These are phyloP conservation scores for Talaromyces albobiverticillius DNA, from an alignment of 2,329 filamentous ascomycete genomes.

Conservation along the genomic window DNA sequence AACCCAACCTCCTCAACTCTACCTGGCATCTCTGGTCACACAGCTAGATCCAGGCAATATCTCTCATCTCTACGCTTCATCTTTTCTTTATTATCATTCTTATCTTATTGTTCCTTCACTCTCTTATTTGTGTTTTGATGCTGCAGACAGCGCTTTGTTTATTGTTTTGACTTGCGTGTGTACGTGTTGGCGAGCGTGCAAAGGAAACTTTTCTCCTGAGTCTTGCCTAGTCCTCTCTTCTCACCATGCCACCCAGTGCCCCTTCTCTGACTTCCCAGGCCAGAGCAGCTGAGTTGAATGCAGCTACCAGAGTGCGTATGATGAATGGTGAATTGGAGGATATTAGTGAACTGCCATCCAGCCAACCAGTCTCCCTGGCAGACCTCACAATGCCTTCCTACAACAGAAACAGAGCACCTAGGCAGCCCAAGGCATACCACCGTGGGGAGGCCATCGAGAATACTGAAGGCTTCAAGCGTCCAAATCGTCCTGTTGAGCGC, in stretches of 20 bases:
- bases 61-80: not conserved
- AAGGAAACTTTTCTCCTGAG: not conserved
- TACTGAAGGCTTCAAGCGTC: constrained; percentile 3
- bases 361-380: constrained; percentile 23
- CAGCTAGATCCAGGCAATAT: too few relatives aligned
- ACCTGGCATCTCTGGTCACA: too few relatives aligned
- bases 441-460: not conserved
- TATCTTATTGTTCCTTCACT: not conserved
- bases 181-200: not conserved
- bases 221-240: not conserved
- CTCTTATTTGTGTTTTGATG: not conserved
- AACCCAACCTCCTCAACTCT: not conserved
- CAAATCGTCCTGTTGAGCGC: constrained; percentile 14
- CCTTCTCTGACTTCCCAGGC: constrained; percentile 19
- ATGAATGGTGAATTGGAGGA: constrained; percentile 19
- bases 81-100: not conserved
- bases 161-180: not conserved
- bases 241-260: constrained; percentile 9
- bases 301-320: constrained; percentile 14
- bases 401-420: constrained; percentile 21
- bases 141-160: not conserved
- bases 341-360: constrained; percentile 23
- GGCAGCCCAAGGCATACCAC: not conserved
- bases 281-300: constrained; percentile 18
- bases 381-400: constrained; percentile 19